A percentile compares a stretch with the other conserved stretches of the same genome.
These are phyloP conservation scores for Fusarium sambucinum DNA, from an alignment of 2,329 filamentous ascomycete genomes.

Conservation along the genomic window DNA sequence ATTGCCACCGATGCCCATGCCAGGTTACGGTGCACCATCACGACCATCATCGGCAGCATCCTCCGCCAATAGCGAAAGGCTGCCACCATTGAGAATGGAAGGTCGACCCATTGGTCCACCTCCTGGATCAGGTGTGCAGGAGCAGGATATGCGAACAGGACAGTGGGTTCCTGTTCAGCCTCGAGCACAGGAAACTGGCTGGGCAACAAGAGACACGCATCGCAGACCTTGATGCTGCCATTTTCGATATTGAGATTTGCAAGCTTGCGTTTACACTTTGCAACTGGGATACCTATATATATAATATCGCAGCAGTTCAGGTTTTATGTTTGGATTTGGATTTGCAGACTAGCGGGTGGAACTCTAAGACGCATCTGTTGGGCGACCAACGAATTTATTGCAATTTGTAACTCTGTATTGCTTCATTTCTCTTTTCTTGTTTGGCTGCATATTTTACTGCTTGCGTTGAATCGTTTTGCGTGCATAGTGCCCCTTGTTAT, in stretches of 20 bases:
- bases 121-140: constrained; percentile 48
- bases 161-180: constrained; percentile 53
- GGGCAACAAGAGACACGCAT: constrained; percentile 50
- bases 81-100: constrained; percentile 65
- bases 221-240: constrained; percentile 43
- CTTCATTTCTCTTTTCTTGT: constrained; percentile 25
- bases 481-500: constrained; percentile 24
- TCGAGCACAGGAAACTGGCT: constrained; percentile 52
- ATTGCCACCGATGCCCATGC: constrained; percentile 58
- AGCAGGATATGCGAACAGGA: constrained; percentile 54
- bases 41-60: constrained; percentile 56
- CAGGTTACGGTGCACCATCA: constrained; percentile 54
- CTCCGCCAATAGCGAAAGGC: constrained; percentile 56
- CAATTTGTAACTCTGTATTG: constrained; percentile 25
- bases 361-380: constrained; percentile 48
- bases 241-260: constrained; percentile 22
- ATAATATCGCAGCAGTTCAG: constrained; percentile 42
- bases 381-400: constrained; percentile 45
- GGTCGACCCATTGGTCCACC: constrained; percentile 45
- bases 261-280: constrained; percentile 4
- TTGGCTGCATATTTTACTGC: constrained; percentile 24
- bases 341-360: constrained; percentile 41
- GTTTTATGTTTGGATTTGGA: constrained; percentile 36
- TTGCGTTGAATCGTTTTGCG: constrained; percentile 35
- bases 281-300: constrained; percentile 35